Conservation (phyloP, 768 basidiomycete species). For the Leccinum obscurum region DNA sequence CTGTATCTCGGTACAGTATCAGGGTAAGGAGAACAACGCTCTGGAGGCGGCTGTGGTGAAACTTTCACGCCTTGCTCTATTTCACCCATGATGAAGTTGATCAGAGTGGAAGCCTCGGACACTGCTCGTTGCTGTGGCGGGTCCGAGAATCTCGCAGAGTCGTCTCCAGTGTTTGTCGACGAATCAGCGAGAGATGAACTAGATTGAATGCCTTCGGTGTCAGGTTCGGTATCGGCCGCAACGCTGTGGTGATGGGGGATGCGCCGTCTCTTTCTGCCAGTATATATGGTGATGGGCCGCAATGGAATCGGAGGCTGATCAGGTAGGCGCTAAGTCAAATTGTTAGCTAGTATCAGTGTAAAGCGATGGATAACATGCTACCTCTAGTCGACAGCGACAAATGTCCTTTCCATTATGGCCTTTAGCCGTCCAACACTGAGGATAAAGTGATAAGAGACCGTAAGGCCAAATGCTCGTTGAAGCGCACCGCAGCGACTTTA, state of each 20-base stretch:
- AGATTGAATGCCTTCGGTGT: not conserved
- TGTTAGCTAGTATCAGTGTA: not conserved
- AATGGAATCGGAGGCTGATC: constrained; percentile 22
- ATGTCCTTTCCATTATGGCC: constrained; percentile 16
- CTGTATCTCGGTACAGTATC: constrained; percentile 8
- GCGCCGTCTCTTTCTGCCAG: not conserved
- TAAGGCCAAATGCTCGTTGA: not conserved
- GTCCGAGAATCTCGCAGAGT: too few species aligned
- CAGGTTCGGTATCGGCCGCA: not conserved
- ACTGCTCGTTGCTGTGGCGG: not conserved
- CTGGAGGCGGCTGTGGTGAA: not conserved
- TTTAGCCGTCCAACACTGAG: constrained; percentile 24
- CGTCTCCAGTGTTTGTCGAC: not conserved
- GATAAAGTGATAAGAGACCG: not conserved
- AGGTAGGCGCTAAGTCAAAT: constrained; percentile 25
- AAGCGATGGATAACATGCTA: not conserved
- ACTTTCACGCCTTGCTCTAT: not conserved
- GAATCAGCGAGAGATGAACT: not conserved
- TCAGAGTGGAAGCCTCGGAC: not conserved
- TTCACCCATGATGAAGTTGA: not conserved
- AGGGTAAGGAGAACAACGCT: not conserved
- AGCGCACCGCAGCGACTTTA: constrained; percentile 21
- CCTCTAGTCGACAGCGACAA: constrained; percentile 32
- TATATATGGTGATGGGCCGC: not conserved
- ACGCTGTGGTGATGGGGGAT: not conserved